Base-by-base conservation (phyloP, 768 basidiomycete species). In the Serendipita sp. region DNA sequence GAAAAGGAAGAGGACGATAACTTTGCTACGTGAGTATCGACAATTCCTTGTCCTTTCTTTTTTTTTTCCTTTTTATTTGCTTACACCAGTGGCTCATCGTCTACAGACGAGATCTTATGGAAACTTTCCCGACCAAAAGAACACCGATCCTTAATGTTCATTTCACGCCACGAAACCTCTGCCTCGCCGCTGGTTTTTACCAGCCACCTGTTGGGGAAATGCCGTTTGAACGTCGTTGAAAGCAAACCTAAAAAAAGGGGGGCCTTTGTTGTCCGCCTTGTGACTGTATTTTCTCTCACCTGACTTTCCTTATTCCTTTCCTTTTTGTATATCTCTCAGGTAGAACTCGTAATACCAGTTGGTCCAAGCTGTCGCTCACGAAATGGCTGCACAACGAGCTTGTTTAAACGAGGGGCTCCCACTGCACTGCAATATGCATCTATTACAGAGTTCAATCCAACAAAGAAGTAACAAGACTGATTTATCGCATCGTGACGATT, bases 41-140 rank as follows among this genome's bases (percentile, higher is more conserved):
- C 41, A 32, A 13, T n/a, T 7, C 5, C 7, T 3, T 45, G 44
- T 13, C 60, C 38, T 38, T 38, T 24, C 64, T 45, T 64, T 63
- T 45, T 16, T 66, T 13, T 13, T 41, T 30, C 3, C 18, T 34
- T 30, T 60, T 41, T 45, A 53, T 64, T 16, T 34, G 58, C 67
- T 51, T 56, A 53, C 18, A 24, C 64, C 67, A 65, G 65, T 63
- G 38, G 37, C 63, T 56, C 46, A 38, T 18, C 2, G 45, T 46
- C 45, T 66, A 54, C 72, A 97, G 95, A 18, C 78, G 80, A 18
- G 95, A 98, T 72, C 79, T 98, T 34, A 74, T 98, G 2, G 81
- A 89, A 2, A 94, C 94, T 0, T 96, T 92, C 73, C 89, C 89
- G 4, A 99, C 96, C 35, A 99, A 98, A 77, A 82, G 93, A 64